A percentile compares a stretch with the other conserved stretches of the same genome.
Conservation (phyloP, 2,329 filamentous ascomycete species). For the Exophiala xenobiotica region DNA sequence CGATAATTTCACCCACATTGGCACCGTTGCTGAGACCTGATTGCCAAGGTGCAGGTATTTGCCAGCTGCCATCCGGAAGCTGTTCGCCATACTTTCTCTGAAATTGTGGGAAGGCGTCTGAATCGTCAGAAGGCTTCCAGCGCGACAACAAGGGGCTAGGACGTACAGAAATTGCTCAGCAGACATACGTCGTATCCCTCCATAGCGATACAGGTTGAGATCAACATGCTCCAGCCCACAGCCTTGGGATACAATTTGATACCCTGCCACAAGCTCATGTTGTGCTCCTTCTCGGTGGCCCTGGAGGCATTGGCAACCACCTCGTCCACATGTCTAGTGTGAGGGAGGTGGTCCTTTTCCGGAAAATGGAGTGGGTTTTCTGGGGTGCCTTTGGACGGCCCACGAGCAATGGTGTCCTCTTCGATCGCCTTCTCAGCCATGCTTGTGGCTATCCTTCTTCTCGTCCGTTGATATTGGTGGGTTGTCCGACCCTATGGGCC, state of each 20-base stretch:
- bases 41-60: conserved; percentile 36
- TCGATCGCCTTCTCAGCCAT: conserved; percentile 22
- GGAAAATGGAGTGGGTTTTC: conserved; percentile 17
- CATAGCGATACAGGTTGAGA: conserved; percentile 91
- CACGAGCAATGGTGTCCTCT: conserved; percentile 14
- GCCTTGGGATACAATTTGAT: conserved; percentile 84
- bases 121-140: not conserved
- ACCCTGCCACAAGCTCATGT: conserved; percentile 72
- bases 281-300: conserved; percentile 52
- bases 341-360: conserved; percentile 13
- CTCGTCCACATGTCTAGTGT: conserved; percentile 26
- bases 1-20: conserved; percentile 41
- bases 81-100: conserved; percentile 35
- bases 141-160: too few species aligned
- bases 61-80: conserved; percentile 32
- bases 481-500: not conserved
- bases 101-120: conserved; percentile 37
- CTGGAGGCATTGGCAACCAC: conserved; percentile 43
- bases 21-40: conserved; percentile 35
- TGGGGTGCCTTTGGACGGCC: conserved; percentile 2
- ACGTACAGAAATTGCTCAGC: conserved; percentile 28
- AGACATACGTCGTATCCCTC: conserved; percentile 69
- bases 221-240: conserved; percentile 76
- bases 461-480: not conserved
- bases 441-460: not conserved